Conservation (phyloP, 768 basidiomycete species). For the Rossbeevera mucosa region DNA sequence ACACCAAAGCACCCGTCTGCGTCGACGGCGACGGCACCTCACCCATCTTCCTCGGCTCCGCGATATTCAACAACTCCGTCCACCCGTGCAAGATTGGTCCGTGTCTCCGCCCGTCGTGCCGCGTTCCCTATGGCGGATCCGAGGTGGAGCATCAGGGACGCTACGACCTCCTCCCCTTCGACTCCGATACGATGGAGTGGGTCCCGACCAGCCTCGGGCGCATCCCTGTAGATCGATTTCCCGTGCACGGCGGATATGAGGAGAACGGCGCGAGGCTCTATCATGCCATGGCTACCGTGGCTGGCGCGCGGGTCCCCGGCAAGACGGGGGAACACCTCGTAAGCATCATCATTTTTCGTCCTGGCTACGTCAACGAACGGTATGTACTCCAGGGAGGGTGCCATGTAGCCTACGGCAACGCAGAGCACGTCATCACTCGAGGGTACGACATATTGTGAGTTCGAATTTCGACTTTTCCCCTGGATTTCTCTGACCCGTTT, state of each 20-base stretch:
- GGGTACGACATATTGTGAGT: conserved; percentile 45
- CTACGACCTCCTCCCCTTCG: conserved; percentile 73
- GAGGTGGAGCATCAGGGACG: conserved; percentile 61
- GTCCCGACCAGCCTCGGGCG: conserved; percentile 57
- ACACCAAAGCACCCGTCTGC: conserved; percentile 49
- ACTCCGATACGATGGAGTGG: conserved; percentile 67
- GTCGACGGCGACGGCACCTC: conserved; percentile 52
- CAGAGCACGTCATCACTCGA: conserved; percentile 35
- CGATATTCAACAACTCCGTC: conserved; percentile 58
- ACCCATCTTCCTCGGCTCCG: conserved; percentile 71
- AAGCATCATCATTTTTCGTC: conserved; percentile 17
- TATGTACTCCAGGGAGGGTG: conserved; percentile 34
- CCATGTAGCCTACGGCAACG: conserved; percentile 37
- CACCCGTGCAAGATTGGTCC: conserved; percentile 83
- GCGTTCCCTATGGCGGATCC: conserved; percentile 58
- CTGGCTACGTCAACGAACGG: not conserved
- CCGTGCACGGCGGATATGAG: conserved; percentile 75
- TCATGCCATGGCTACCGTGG: conserved; percentile 55
- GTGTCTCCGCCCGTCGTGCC: conserved; percentile 45
- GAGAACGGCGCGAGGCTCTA: conserved; percentile 61
- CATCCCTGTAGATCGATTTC: conserved; percentile 52
- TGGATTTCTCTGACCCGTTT: not conserved
- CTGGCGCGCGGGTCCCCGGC: conserved; percentile 60
- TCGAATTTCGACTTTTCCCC: not conserved
- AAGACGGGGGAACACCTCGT: conserved; percentile 72